Base-by-base conservation (phyloP, 805 yeast genomes). In the Phaffomyces opuntiae region DNA sequence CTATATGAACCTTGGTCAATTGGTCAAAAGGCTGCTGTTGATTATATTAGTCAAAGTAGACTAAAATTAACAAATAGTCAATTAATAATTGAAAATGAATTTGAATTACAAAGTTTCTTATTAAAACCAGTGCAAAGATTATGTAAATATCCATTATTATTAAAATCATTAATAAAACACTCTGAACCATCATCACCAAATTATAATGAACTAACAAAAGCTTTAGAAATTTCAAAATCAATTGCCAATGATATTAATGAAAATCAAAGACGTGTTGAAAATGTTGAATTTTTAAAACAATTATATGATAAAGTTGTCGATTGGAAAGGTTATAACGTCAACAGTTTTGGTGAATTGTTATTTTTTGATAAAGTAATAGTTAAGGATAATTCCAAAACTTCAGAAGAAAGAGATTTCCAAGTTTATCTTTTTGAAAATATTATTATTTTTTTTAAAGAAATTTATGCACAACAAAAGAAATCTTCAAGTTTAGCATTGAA, bases 81-180 rank as follows among this genome's bases (percentile, higher is more conserved):
- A 5, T 60, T 68, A 19, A 66, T 89, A 36, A 79, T 90, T 49
- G 91, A 82, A 52, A 91, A 93, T 26, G 84, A 87, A 38, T 81
- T 89, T 60, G 99, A 91, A 63, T 72, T 93, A 44, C 98, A 87
- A 61, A 81, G 91, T 42, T 87, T 87, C 64, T 72, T 93, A 37
- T 78, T 93, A 55, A 93, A 91, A 63, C 99, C 99, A 0, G 87
- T 93, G 35, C 99, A 93, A 69, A 77, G 99, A 52, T 74, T 93
- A n/a, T 87, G 96, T 72, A 87, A 90, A 62, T 93, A 93, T 64
- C 99, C 98, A 2, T 67, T 93, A 43, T 70, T 93, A 41, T 66
- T 93, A 43, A 80, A 77, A 55, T 93, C 87, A 59, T 70, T 93
- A 44, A 62, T 87, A 42, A 88, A 87, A 60, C 62, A 72, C 42